These are phyloP conservation scores for Limnanthes douglasii DNA, from an alignment of 345 rosid genomes.

Conservation along the genomic window DNA sequence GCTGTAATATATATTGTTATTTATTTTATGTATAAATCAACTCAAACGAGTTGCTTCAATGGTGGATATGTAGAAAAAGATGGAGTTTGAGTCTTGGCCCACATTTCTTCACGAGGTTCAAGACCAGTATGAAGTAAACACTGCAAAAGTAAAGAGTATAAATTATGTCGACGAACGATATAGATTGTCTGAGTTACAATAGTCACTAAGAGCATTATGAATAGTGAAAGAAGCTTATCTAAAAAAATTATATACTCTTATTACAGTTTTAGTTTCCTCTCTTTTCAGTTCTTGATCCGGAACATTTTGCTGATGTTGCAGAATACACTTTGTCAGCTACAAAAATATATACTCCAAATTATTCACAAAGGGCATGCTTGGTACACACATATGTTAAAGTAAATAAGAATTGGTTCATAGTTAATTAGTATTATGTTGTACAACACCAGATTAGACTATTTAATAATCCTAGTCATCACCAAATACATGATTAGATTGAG, in stretches of 20 bases:
- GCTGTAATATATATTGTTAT: constrained; percentile 4
- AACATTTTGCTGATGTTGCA: constrained; percentile 22
- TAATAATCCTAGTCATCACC: too few species aligned
- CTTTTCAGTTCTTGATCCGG: constrained; percentile 46
- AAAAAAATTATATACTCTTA: constrained; percentile 4
- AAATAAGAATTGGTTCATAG: too few species aligned
- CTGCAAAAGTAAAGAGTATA: constrained; percentile 50
- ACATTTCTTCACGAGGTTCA: constrained; percentile 78
- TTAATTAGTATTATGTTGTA: too few species aligned
- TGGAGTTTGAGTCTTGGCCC: constrained; percentile 82
- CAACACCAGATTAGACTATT: too few species aligned
- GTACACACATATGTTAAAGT: too few species aligned
- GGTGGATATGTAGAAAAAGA: constrained; percentile 66
- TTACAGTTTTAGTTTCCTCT: constrained; percentile 98
- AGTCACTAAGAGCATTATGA: constrained; percentile 6
- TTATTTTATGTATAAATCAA: constrained; percentile 22
- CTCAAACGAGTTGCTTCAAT: constrained; percentile 49
- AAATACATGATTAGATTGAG: too few species aligned
- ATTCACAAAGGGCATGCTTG: constrained; percentile 3
- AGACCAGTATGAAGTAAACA: constrained; percentile 60
- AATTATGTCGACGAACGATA: background rate
- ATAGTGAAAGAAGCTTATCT: too few species aligned
- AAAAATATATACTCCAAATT: constrained; percentile 30
- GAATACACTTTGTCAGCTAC: constrained; percentile 35
- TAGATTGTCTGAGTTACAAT: constrained; percentile 2